A percentile compares a stretch with the other conserved stretches of the same genome.
Conservation (phyloP, 768 basidiomycete species). For the Botryobasidium botryosum region DNA sequence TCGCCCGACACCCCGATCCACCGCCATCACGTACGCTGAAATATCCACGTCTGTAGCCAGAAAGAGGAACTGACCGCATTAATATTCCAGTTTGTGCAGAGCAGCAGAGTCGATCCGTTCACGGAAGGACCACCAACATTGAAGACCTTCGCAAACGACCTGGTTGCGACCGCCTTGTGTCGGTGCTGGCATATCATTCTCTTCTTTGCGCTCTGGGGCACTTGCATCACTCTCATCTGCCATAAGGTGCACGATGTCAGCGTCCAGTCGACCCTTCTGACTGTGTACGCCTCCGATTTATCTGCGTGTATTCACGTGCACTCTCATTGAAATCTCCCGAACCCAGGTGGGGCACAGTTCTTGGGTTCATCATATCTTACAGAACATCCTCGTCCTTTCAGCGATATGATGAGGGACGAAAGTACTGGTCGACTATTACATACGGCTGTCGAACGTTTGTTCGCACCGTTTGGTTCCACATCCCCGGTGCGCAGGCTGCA, state of each 20-base stretch:
- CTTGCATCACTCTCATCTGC: conserved; percentile 34
- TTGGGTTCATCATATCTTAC: conserved; percentile 52
- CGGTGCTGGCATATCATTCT: conserved; percentile 51
- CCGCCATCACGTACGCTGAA: too few relatives aligned
- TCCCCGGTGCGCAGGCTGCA: too few relatives aligned
- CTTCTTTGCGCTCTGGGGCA: conserved; percentile 47
- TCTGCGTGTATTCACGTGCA: too few relatives aligned
- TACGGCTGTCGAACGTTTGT: conserved; percentile 4
- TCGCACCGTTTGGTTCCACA: conserved; percentile 48
- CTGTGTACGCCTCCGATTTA: conserved; percentile 41
- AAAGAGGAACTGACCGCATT: too few relatives aligned
- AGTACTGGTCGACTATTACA: conserved; percentile 50
- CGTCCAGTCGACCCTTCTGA: conserved; percentile 40
- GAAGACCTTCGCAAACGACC: conserved; percentile 25
- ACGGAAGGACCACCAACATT: conserved; percentile 8
- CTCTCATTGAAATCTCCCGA: conserved; percentile 18
- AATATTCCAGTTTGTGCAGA: too few relatives aligned
- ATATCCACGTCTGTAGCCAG: too few relatives aligned
- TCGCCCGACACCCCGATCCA: too few relatives aligned
- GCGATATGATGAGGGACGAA: conserved; percentile 49
- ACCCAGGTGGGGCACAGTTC: conserved; percentile 37
- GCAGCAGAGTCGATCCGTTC: conserved; percentile 18
- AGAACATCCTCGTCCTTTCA: conserved; percentile 12
- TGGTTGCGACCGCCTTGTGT: conserved; percentile 29
- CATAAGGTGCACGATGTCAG: conserved; percentile 26